Evolutionary conservation across 495 filamentous ascomycete genomes (phyloP).

Genomic region (Glonium stellatum): DNA sequence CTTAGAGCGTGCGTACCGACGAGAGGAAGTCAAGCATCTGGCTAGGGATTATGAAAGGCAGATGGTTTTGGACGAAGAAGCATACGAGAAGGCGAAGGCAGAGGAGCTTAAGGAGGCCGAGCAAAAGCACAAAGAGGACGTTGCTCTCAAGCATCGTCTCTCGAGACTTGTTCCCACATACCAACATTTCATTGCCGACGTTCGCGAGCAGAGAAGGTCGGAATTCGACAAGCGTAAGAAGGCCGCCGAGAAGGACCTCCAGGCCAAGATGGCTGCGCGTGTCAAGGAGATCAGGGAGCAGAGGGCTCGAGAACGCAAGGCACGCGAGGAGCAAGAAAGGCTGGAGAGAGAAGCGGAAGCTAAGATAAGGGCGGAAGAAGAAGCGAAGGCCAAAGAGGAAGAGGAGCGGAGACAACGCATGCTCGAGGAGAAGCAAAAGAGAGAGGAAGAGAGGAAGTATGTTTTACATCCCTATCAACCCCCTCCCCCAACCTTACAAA

Average conservation of each 20-base stretch:
- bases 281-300: constrained; percentile 75
- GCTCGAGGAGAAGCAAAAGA: constrained; percentile 68
- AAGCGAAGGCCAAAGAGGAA: constrained; percentile 67
- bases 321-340: constrained; percentile 75
- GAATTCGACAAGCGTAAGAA: constrained; percentile 91
- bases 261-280: constrained; percentile 79
- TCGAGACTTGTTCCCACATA: constrained; percentile 72
- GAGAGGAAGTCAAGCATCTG: constrained; percentile 89
- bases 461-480: constrained; percentile 31
- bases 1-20: constrained; percentile 90
- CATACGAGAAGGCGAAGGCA: constrained; percentile 69
- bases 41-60: constrained; percentile 79
- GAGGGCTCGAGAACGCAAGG: constrained; percentile 65
- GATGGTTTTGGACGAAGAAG: constrained; percentile 67
- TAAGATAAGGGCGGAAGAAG: constrained; percentile 65
- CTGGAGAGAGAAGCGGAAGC: constrained; percentile 76
- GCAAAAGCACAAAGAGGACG: constrained; percentile 79
- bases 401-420: constrained; percentile 59
- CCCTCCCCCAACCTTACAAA: neutral
- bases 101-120: constrained; percentile 74
- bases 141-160: constrained; percentile 87
- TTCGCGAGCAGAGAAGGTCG: constrained; percentile 79
- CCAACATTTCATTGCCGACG: constrained; percentile 68
- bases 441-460: constrained; percentile 75
- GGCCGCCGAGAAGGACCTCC: constrained; percentile 80